These are phyloP conservation scores for Linnemannia exigua DNA, from an alignment of 192 early-diverging fungal genomes.

Conservation along the genomic window DNA sequence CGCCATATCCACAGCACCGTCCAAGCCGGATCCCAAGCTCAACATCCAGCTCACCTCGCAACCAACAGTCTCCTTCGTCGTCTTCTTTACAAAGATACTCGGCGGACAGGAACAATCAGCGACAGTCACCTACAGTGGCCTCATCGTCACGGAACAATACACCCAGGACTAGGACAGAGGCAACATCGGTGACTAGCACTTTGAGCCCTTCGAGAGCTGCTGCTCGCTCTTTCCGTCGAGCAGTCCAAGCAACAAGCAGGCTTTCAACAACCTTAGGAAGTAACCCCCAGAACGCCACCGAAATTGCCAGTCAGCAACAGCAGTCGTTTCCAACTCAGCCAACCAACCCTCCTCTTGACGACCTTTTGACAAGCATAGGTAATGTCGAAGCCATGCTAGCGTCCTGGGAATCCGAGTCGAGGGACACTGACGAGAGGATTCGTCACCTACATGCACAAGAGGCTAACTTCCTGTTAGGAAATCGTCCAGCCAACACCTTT, in stretches of 20 bases:
- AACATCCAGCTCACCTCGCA: not conserved
- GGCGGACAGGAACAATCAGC: not conserved
- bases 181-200: not conserved
- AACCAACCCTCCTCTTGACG: not conserved
- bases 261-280: not conserved
- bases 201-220: not conserved
- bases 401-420: not conserved
- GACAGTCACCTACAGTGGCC: not conserved
- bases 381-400: constrained; percentile 2
- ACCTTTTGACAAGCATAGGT: not conserved
- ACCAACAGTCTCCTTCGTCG: not conserved
- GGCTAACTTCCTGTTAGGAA: not conserved
- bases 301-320: not conserved
- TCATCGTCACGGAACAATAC: not conserved
- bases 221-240: not conserved
- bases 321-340: not conserved
- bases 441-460: not conserved
- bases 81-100: not conserved
- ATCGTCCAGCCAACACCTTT: not conserved
- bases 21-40: not conserved
- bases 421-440: not conserved
- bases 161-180: not conserved
- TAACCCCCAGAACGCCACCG: not conserved
- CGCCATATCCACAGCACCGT: not conserved
- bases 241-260: not conserved